Conservation (phyloP, 2,329 filamentous ascomycete genomes). For the Pseudogymnoascus sp. region DNA sequence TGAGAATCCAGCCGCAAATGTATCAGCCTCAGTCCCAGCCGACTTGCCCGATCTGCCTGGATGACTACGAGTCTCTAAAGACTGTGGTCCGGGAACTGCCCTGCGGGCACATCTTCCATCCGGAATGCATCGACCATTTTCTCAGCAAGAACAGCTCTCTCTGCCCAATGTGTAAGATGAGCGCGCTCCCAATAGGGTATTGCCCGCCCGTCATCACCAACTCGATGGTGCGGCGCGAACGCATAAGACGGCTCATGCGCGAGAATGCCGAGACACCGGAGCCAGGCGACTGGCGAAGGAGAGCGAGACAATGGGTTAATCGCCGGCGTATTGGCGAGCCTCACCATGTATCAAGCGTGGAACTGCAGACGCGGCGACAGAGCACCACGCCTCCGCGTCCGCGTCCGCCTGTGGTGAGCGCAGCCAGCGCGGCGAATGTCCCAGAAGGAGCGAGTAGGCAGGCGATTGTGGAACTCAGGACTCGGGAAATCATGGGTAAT, state of each 20-base stretch:
- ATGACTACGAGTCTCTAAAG: slow-evolving; percentile 61
- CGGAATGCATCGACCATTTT: slow-evolving; percentile 83
- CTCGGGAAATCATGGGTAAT: slow-evolving; percentile 19
- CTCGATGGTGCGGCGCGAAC: slow-evolving; percentile 75
- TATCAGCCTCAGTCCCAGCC: slow-evolving; percentile 59
- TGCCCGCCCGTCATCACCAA: slow-evolving; percentile 66
- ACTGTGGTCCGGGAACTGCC: slow-evolving; percentile 76
- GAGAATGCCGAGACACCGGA: slow-evolving; percentile 12
- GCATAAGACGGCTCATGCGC: slow-evolving; percentile 41
- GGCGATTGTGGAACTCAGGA: slow-evolving; percentile 19
- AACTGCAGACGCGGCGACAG: neutral
- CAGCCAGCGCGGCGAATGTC: neutral
- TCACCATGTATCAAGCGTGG: slow-evolving; percentile 1
- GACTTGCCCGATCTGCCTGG: slow-evolving; percentile 82
- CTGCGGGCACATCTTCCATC: slow-evolving; percentile 89
- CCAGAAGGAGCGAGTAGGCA: slow-evolving; percentile 12
- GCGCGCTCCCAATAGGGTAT: slow-evolving; percentile 61
- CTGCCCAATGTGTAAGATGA: slow-evolving; percentile 85
- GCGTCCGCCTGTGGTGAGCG: neutral
- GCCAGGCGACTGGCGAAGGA: slow-evolving; percentile 43
- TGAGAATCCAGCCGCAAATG: slow-evolving; percentile 12
- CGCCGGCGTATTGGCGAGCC: neutral
- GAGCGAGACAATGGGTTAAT: slow-evolving; percentile 20
- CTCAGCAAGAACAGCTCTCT: slow-evolving; percentile 70
- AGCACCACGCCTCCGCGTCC: neutral